phyloP scores from a whole-genome alignment of 129 eudicot species.

The Arctium lappa region DNA sequence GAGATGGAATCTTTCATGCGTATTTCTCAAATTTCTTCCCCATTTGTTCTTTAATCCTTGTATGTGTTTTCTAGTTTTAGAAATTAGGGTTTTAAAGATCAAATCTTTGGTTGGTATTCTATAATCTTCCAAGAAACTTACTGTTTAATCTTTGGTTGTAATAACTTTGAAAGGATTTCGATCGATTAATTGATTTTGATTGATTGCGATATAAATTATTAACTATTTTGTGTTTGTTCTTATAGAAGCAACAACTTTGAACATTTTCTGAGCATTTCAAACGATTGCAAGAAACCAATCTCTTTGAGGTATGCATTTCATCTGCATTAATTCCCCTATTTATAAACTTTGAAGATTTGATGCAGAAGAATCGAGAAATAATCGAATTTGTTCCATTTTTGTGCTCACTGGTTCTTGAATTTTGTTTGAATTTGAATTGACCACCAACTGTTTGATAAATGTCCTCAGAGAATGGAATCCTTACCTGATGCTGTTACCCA shows the following conservation, averaged over 20 bases:
- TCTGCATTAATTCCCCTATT: background rate
- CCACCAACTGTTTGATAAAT: slow-evolving; percentile 29
- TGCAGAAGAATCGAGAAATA: background rate
- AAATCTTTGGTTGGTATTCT: slow-evolving; percentile 13
- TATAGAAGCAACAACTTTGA: slow-evolving; percentile 14
- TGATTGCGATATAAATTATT: background rate
- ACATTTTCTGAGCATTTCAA: background rate
- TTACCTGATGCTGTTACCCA: slow-evolving; percentile 83
- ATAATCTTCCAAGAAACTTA: background rate
- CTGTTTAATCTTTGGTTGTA: slow-evolving; percentile 6
- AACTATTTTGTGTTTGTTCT: slow-evolving; percentile 11
- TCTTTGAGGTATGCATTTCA: slow-evolving; percentile 28
- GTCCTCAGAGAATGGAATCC: slow-evolving; percentile 58
- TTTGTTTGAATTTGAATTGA: background rate
- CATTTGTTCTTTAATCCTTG: background rate
- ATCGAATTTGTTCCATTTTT: background rate
- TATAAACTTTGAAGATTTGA: background rate
- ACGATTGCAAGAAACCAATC: slow-evolving; percentile 20
- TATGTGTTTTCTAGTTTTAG: background rate
- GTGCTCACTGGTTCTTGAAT: background rate
- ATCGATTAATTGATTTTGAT: background rate
- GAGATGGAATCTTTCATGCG: background rate
- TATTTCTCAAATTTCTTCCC: background rate
- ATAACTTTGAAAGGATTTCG: background rate
- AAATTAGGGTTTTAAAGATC: slow-evolving; percentile 3